Evolutionary conservation across 208 protist genomes (phyloP).

Genomic region (Phytomonas serpens): DNA sequence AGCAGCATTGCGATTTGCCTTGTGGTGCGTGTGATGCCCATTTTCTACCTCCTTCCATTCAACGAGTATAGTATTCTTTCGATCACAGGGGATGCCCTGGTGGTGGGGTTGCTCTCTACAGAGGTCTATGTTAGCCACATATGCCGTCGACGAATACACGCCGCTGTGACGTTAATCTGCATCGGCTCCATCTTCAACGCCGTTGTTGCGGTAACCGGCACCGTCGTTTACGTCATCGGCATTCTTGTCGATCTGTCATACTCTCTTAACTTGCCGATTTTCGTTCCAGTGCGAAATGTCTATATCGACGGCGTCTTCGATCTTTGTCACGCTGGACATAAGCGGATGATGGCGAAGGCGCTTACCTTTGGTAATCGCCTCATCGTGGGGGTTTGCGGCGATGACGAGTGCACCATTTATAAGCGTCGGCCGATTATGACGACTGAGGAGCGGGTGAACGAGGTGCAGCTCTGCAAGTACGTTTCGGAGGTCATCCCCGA

Average conservation of each 20-base stretch:
- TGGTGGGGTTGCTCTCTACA: conserved; percentile 73
- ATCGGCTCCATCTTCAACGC: conserved; percentile 84
- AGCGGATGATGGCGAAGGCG: conserved; percentile 78
- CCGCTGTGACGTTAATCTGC: conserved; percentile 71
- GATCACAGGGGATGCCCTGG: conserved; percentile 80
- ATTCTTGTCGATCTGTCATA: conserved; percentile 85
- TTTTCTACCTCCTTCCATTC: conserved; percentile 74
- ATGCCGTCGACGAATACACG: conserved; percentile 76
- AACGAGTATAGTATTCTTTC: conserved; percentile 54
- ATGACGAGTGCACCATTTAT: conserved; percentile 81
- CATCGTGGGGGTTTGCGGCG: conserved; percentile 87
- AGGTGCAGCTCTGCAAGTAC: conserved; percentile 87
- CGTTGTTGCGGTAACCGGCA: conserved; percentile 54
- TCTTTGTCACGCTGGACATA: conserved; percentile 89
- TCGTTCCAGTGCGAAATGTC: conserved; percentile 86
- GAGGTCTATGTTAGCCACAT: conserved; percentile 87
- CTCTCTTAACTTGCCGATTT: conserved; percentile 82
- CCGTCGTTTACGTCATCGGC: conserved; percentile 68
- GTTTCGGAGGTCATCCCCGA: conserved; percentile 88
- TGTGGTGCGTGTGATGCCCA: conserved; percentile 48
- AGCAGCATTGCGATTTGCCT: conserved; percentile 55
- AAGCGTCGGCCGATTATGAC: conserved; percentile 92
- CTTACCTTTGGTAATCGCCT: conserved; percentile 84
- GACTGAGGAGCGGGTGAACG: conserved; percentile 72
- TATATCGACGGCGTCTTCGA: conserved; percentile 92